These are phyloP conservation scores for Penicillium paradoxum DNA, from an alignment of 495 filamentous ascomycete species.

Conservation along the genomic window DNA sequence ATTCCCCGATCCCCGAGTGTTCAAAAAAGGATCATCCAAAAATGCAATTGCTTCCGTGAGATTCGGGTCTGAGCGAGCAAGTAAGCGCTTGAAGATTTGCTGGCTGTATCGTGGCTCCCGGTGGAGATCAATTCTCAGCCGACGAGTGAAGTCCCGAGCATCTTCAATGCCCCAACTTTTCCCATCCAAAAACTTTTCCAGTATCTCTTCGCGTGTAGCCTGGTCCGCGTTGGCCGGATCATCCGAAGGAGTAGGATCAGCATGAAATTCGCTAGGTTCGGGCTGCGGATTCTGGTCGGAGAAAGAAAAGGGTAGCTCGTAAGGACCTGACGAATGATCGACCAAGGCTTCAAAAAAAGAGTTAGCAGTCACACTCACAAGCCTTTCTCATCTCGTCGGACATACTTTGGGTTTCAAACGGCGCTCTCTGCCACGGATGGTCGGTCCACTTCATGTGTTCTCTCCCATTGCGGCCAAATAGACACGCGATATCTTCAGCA, in stretches of 20 bases:
- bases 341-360: conserved; percentile 1
- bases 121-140: conserved; percentile 33
- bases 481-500: conserved; percentile 34
- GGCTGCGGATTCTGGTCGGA: conserved; percentile 20
- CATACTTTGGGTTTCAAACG: conserved; percentile 25
- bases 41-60: conserved; percentile 33
- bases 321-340: conserved; percentile 9
- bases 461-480: conserved; percentile 44
- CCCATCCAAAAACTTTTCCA: conserved; percentile 20
- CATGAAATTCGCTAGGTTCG: conserved; percentile 8
- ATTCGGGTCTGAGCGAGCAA: conserved; percentile 13
- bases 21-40: conserved; percentile 40
- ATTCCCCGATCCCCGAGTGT: conserved; percentile 38
- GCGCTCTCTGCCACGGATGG: conserved; percentile 24
- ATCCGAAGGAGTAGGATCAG: not conserved
- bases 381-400: not conserved
- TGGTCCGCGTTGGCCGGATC: not conserved
- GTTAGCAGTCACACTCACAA: conserved; percentile 1
- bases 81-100: conserved; percentile 36
- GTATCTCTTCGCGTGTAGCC: conserved; percentile 4
- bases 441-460: conserved; percentile 44
- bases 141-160: conserved; percentile 24
- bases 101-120: conserved; percentile 39
- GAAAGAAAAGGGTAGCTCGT: conserved; percentile 15
- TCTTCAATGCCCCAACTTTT: conserved; percentile 21